Base-by-base conservation (phyloP, 2,329 filamentous ascomycete genomes). In the Fonsecaea erecta region DNA sequence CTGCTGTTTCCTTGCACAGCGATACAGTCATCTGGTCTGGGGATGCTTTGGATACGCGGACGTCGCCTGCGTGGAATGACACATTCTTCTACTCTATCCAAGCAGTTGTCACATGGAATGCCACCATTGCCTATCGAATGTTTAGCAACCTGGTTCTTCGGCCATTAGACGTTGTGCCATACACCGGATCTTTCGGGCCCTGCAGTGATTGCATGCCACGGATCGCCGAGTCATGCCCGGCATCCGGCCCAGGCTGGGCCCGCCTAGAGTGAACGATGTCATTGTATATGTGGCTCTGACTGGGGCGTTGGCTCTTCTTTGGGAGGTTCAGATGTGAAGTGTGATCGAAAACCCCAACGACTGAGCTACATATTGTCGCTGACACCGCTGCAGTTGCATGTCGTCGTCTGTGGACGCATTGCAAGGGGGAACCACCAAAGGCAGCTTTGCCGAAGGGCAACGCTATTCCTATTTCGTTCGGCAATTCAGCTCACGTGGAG, bases 201-300 rank as follows among this genome's bases (percentile, higher is more conserved):
- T 35, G 53, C 62, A 64, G 16, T 60, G 55, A 35, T 54, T 64
- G 51, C 62, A 64, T 4, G 62, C 62, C 21, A 64, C 62, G 21
- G 62, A 37, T 16, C 62, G 62, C 26, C 62, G 46, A 26, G 48
- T 48, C 56, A 51, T 64, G 1, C 21, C 52, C 52, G 60, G 35
- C 35, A 35, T 35, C 52, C 21, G 40, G 5, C 18, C 16, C 6
- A 43, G n/a, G 2, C 21, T 43, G n/a, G 21, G 40, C n/a, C 40
- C n/a, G 5, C 6, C n/a, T 43, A 6, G 40, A 9, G 40, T 3
- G 6, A n/a, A 16, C 40, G 40, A 14, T 18, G 4, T 21, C 40
- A 43, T 43, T 43, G n/a, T 21, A 14, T n/a, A n/a, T n/a, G n/a
- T n/a, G n/a, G n/a, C n/a, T n/a, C n/a, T n/a, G n/a, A n/a, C n/a